Conservation (phyloP, 164 flowering plant genomes). For the Macadamia integrifolia region DNA sequence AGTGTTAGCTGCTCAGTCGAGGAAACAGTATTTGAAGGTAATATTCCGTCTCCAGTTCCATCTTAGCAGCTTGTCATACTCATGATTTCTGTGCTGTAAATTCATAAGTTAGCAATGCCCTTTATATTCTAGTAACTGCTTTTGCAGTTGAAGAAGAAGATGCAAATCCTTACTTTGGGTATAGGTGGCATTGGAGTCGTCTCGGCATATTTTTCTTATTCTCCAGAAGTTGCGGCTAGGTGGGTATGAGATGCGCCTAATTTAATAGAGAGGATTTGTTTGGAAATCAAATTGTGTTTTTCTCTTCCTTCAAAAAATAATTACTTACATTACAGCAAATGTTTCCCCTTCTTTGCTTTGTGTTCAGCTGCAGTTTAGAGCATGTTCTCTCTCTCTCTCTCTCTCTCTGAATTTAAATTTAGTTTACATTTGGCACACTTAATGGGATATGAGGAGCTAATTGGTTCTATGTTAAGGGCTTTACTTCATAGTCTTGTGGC, state of each 20-base stretch:
- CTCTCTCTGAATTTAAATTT: too few relatives aligned
- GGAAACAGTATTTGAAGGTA: conserved; percentile 79
- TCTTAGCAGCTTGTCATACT: not conserved
- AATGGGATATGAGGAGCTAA: too few relatives aligned
- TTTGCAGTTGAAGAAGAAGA: conserved; percentile 67
- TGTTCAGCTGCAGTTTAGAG: too few relatives aligned
- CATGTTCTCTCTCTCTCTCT: too few relatives aligned
- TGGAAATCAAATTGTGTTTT: not conserved
- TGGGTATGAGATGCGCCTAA: conserved; percentile 10
- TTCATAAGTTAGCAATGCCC: not conserved
- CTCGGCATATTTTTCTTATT: conserved; percentile 74
- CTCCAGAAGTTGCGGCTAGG: conserved; percentile 95
- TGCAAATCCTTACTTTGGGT: conserved; percentile 71
- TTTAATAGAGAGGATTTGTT: not conserved
- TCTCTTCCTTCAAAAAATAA: not conserved
- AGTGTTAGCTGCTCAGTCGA: conserved; percentile 77
- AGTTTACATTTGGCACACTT: too few relatives aligned
- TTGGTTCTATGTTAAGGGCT: not conserved
- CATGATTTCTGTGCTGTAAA: not conserved
- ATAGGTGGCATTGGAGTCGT: conserved; percentile 76
- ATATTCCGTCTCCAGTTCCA: not conserved
- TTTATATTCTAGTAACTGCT: conserved; percentile 1
- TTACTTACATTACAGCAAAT: too few relatives aligned
- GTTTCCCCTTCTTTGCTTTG: too few relatives aligned
- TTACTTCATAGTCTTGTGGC: not conserved